Percentiles rank a stretch among this genome's conserved stretches.
Conservation (phyloP, 352 stramenopile species). For the Globisporangium uncinulatum region DNA sequence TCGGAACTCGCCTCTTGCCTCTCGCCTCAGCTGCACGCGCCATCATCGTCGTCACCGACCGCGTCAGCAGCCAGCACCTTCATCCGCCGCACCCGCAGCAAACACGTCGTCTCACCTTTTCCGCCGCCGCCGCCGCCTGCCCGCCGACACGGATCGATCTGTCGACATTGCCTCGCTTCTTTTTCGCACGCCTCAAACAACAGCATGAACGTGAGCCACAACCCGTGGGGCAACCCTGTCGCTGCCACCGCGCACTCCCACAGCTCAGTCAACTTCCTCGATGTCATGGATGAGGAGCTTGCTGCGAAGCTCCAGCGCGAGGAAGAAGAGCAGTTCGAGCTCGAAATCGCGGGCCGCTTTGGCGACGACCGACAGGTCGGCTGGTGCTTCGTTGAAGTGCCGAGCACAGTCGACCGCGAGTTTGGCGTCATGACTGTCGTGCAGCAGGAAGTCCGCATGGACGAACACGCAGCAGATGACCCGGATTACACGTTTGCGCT, state of each 20-base stretch:
- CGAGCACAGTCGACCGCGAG: slow-evolving; percentile 33
- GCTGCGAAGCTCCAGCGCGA: slow-evolving; percentile 63
- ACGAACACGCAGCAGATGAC: slow-evolving; percentile 28
- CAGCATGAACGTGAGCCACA: slow-evolving; percentile 14
- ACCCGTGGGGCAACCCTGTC: slow-evolving; percentile 25
- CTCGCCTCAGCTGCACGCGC: too few species aligned
- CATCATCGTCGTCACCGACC: too few species aligned
- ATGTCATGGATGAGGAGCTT: slow-evolving; percentile 72
- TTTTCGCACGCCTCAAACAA: too few species aligned
- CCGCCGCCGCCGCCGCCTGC: too few species aligned
- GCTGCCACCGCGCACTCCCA: slow-evolving; percentile 15
- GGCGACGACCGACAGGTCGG: slow-evolving; percentile 47
- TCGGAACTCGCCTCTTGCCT: too few species aligned
- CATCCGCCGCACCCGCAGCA: too few species aligned
- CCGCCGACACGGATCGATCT: too few species aligned
- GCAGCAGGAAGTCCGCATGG: slow-evolving; percentile 56
- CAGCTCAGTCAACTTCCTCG: slow-evolving; percentile 39
- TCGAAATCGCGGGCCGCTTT: slow-evolving; percentile 57
- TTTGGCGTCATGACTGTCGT: slow-evolving; percentile 70
- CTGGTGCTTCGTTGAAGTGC: slow-evolving; percentile 75
- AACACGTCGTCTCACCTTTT: too few species aligned
- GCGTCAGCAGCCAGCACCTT: too few species aligned
- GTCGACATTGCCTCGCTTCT: too few species aligned
- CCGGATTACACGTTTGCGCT: slow-evolving; percentile 72
- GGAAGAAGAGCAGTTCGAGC: slow-evolving; percentile 62